Evolutionary conservation across 1,139 yeast genomes (phyloP).

Genomic region (Suhomyces anneliseae): DNA sequence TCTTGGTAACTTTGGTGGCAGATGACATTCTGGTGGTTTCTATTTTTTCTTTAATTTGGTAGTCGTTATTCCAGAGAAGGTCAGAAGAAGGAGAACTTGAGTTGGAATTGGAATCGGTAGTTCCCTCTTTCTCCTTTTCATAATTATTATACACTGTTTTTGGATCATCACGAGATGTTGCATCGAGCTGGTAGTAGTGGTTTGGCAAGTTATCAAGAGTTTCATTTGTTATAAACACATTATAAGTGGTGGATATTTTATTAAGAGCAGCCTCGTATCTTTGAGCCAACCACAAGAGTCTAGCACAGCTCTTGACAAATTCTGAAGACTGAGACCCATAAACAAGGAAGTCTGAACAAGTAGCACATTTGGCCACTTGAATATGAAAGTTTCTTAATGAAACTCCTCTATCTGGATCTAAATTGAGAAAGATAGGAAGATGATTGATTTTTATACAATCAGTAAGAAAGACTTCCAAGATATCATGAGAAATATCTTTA

Average conservation of each 20-base stretch:
- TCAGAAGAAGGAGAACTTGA: background rate
- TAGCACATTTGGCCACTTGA: slow-evolving; percentile 70
- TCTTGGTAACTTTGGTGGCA: slow-evolving; percentile 58
- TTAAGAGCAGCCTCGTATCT: slow-evolving; percentile 24
- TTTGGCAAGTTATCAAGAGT: slow-evolving; percentile 2
- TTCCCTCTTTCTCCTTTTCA: background rate
- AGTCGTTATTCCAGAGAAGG: slow-evolving; percentile 65
- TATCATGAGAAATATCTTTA: slow-evolving; percentile 2
- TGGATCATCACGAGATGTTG: slow-evolving; percentile 7
- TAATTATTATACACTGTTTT: slow-evolving; percentile 7
- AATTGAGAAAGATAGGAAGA: slow-evolving; percentile 53
- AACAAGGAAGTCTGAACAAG: slow-evolving; percentile 66
- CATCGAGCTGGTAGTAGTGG: background rate
- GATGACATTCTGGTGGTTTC: slow-evolving; percentile 84
- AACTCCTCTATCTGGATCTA: slow-evolving; percentile 68
- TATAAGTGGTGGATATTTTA: slow-evolving; percentile 13
- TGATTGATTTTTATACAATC: slow-evolving; percentile 48
- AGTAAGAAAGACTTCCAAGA: slow-evolving; percentile 27
- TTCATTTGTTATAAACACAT: slow-evolving; percentile 19
- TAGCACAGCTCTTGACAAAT: slow-evolving; percentile 34
- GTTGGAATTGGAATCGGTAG: background rate
- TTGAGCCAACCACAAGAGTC: slow-evolving; percentile 59
- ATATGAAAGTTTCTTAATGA: slow-evolving; percentile 74
- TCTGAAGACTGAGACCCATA: slow-evolving; percentile 34
- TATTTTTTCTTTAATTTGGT: slow-evolving; percentile 69